A percentile compares a stretch with the other conserved stretches of the same genome.
Conservation (phyloP, 768 basidiomycete genomes). For the Rhizopogon rudus region DNA sequence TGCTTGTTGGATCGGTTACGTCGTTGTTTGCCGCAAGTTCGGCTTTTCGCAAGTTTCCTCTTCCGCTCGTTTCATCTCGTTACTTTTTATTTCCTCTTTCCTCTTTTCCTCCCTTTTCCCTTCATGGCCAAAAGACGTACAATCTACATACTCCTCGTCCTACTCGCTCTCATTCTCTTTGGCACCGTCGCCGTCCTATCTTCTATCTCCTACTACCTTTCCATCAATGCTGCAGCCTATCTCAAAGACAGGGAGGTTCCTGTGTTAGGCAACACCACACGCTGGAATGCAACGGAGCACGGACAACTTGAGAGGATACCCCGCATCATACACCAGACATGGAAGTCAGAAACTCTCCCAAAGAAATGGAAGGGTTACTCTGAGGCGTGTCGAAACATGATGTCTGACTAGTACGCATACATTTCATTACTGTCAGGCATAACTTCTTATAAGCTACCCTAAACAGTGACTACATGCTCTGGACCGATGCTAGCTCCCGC, state of each 20-base stretch:
- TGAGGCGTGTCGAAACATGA: conserved; percentile 82
- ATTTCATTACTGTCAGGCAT: conserved; percentile 5
- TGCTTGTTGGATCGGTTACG: not conserved
- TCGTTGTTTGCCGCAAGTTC: not conserved
- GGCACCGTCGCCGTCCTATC: conserved; percentile 91
- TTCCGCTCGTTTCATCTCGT: not conserved
- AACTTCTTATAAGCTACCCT: conserved; percentile 11
- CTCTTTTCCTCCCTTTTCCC: not conserved
- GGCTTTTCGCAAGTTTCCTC: conserved; percentile 1
- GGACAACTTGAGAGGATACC: conserved; percentile 74
- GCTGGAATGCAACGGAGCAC: conserved; percentile 61
- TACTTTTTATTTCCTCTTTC: not conserved
- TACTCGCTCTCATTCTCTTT: conserved; percentile 73
- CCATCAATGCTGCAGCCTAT: conserved; percentile 75
- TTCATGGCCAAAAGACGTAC: conserved; percentile 41
- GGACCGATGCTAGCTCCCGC: conserved; percentile 91
- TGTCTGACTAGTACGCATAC: conserved; percentile 88
- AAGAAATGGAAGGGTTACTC: conserved; percentile 76
- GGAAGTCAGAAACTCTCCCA: conserved; percentile 90
- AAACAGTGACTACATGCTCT: conserved; percentile 88
- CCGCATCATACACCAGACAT: conserved; percentile 95
- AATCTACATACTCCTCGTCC: conserved; percentile 41
- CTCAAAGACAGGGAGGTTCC: conserved; percentile 75
- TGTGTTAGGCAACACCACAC: conserved; percentile 44
- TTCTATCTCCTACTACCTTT: conserved; percentile 85